Conservation (phyloP, 1,284 basidiomycete genomes). For the Tilletia caries region DNA sequence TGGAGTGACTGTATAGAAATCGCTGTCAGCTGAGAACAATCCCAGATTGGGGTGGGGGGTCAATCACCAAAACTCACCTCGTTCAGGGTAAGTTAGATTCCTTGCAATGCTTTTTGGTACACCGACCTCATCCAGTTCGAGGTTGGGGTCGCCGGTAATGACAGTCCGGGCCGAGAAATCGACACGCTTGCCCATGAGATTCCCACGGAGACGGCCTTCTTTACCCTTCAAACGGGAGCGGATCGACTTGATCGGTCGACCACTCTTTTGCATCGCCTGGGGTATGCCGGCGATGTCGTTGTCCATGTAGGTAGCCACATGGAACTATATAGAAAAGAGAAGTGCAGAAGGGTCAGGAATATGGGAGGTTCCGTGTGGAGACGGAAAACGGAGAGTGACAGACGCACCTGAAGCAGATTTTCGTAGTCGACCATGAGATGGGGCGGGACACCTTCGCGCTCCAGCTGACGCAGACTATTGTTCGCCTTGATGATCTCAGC, state of each 20-base stretch:
- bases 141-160: slow-evolving; percentile 97
- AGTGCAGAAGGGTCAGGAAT: no score
- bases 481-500: slow-evolving; percentile 96
- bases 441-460: slow-evolving; percentile 93
- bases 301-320: slow-evolving; percentile 99
- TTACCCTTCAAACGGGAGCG: slow-evolving; percentile 97
- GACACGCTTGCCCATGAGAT: slow-evolving; percentile 99
- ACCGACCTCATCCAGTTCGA: slow-evolving; percentile 94
- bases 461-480: slow-evolving; percentile 83
- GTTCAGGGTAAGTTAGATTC: slow-evolving; percentile 95
- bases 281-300: slow-evolving; percentile 98
- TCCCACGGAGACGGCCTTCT: slow-evolving; percentile 94
- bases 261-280: slow-evolving; percentile 94
- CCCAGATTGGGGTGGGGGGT: neutral
- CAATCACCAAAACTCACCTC: slow-evolving; percentile 56
- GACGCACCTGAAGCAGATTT: slow-evolving; percentile 65
- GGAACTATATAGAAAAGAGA: slow-evolving; percentile 63
- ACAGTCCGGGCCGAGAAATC: slow-evolving; percentile 99
- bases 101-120: slow-evolving; percentile 96
- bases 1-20: slow-evolving; percentile 87
- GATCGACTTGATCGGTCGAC: slow-evolving; percentile 96
- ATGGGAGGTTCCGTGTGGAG: neutral
- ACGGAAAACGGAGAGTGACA: neutral
- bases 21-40: no score
- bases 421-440: slow-evolving; percentile 96